Conservation (phyloP, 1,139 yeast genomes). For the Pichia sp. region DNA sequence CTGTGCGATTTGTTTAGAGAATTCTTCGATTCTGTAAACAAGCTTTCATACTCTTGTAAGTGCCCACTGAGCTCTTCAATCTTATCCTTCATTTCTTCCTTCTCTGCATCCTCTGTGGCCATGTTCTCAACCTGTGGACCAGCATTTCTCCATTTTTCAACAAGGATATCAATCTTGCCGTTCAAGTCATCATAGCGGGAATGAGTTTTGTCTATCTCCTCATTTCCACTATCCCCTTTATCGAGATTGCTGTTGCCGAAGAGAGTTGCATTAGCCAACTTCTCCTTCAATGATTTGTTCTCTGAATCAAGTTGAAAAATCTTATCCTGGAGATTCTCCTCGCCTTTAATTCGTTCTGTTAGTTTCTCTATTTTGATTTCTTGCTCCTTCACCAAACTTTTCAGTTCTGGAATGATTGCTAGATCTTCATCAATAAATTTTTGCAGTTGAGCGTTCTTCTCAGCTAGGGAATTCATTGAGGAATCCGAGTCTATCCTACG, state of each 20-base stretch:
- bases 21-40: slow-evolving; percentile 64
- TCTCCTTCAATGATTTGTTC: slow-evolving; percentile 38
- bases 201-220: slow-evolving; percentile 1
- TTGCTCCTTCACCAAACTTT: slow-evolving; percentile 49
- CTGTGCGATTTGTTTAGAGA: slow-evolving; percentile 69
- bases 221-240: background rate
- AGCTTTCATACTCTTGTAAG: slow-evolving; percentile 36
- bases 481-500: background rate
- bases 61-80: slow-evolving; percentile 14
- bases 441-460: slow-evolving; percentile 5
- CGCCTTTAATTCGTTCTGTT: slow-evolving; percentile 37
- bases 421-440: slow-evolving; percentile 49
- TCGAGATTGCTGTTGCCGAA: slow-evolving; percentile 18
- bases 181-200: slow-evolving; percentile 4
- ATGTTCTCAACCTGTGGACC: slow-evolving; percentile 16
- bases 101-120: slow-evolving; percentile 8
- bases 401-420: slow-evolving; percentile 46
- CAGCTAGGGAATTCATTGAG: background rate
- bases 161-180: slow-evolving; percentile 7
- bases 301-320: slow-evolving; percentile 41
- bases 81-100: slow-evolving; percentile 17
- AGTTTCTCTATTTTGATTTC: slow-evolving; percentile 39
- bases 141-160: slow-evolving; percentile 4
- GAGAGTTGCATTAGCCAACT: slow-evolving; percentile 37
- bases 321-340: slow-evolving; percentile 40